Evolutionary conservation across 495 filamentous ascomycete species (phyloP), one percentile per base, ranked within the genome.

Genomic region (Talaromyces proteolyticus): DNA sequence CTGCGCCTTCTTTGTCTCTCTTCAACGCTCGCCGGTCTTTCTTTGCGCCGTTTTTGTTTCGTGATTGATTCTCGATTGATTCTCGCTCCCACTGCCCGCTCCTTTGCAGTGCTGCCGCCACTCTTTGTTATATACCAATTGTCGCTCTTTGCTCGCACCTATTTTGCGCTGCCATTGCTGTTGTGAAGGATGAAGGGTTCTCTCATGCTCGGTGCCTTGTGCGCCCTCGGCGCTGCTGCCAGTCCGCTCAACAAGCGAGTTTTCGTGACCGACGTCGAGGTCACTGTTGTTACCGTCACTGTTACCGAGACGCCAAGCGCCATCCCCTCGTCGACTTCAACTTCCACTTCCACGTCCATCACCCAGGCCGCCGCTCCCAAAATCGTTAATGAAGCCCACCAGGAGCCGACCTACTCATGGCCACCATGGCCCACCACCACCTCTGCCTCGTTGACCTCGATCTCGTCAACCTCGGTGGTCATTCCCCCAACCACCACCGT

Each of bases 181-280:
- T n/a, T n/a, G n/a, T n/a, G n/a, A n/a, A n/a, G n/a, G 42, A 93
- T 94, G 89, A 87, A 80, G 65, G 81, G 75, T 49, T 82, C 85
- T 25, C 59, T 81, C 48, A 46, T 87, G 47, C 53, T 88, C 56
- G 73, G 80, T 58, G 75, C 77, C 40, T 59, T 74, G 79, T 63
- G 86, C 42, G 50, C 82, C 44, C 67, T 79, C 52, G 69, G 86
- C 65, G 79, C 75, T 44, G 56, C 80, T 53, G 83, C 79, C 51
- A 72, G 64, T 44, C 86, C 86, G 17, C 40, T 63, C 50, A 70
- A 79, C 50, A 74, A 78, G 65, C 78, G 80, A 48, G 72, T 69
- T 56, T 45, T 68, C 78, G 55, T 49, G 34, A 49, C 47, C 14
- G 47, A 49, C 25, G 80, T 74, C 44, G 68, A 79, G 22, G 70